phyloP scores from a whole-genome alignment of 1,139 yeast species.

The Pichia sp. region DNA sequence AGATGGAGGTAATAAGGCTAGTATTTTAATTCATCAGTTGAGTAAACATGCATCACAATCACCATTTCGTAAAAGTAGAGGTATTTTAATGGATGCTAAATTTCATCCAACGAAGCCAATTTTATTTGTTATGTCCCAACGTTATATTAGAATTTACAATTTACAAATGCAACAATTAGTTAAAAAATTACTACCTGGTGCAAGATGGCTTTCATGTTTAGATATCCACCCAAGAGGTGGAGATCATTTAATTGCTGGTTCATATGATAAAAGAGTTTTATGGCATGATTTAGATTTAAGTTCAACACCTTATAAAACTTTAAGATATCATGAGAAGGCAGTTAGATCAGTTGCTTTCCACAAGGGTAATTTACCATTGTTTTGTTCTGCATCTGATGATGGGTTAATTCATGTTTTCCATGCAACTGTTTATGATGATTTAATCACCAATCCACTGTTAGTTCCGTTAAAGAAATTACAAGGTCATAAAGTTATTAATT shows the following conservation, averaged over 20 bases:
- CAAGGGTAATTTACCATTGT: constrained; percentile 75
- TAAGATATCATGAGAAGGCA: constrained; percentile 92
- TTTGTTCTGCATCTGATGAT: constrained; percentile 96
- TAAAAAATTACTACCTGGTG: constrained; percentile 89
- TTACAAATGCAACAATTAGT: constrained; percentile 76
- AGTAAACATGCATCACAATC: constrained; percentile 96
- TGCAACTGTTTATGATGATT: constrained; percentile 92
- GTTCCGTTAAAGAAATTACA: constrained; percentile 93
- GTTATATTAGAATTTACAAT: constrained; percentile 86
- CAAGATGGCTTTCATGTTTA: constrained; percentile 85
- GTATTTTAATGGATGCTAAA: constrained; percentile 90
- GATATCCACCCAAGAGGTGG: constrained; percentile 92
- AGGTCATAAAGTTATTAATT: constrained; percentile 79
- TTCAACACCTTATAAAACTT: constrained; percentile 87
- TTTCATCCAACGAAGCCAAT: constrained; percentile 97
- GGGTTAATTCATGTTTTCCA: constrained; percentile 93
- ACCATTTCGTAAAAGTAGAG: constrained; percentile 90
- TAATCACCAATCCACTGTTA: constrained; percentile 89
- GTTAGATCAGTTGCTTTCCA: constrained; percentile 87
- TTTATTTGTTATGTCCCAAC: constrained; percentile 87
- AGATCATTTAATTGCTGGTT: constrained; percentile 85
- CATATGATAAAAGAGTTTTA: constrained; percentile 88
- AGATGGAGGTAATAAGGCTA: constrained; percentile 68
- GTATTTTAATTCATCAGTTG: constrained; percentile 89
- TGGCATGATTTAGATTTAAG: constrained; percentile 97